phyloP scores from a whole-genome alignment of 2,329 filamentous ascomycete species.

The Phialophora chinensis region DNA sequence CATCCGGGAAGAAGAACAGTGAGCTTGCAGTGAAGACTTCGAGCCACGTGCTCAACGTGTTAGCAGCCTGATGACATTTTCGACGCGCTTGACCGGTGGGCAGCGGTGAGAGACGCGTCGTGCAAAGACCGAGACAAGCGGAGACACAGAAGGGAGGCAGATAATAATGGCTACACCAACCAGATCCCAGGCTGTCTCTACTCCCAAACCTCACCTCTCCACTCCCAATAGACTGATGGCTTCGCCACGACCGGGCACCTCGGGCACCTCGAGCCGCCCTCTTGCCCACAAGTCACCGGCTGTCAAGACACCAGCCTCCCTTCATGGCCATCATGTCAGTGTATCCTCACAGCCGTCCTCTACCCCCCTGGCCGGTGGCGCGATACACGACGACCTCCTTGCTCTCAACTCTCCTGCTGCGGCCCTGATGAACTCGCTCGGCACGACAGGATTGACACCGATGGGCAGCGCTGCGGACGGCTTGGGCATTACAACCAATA shows the following conservation, averaged over 20 bases:
- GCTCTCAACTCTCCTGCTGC: conserved; percentile 54
- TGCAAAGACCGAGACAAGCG: neutral
- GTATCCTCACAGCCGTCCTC: conserved; percentile 51
- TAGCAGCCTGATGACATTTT: conserved; percentile 1
- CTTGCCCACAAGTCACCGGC: conserved; percentile 55
- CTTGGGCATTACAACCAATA: conserved; percentile 50
- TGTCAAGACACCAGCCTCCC: conserved; percentile 51
- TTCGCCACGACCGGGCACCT: conserved; percentile 50
- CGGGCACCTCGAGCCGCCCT: conserved; percentile 46
- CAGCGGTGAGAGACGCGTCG: neutral
- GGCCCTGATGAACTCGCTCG: conserved; percentile 43
- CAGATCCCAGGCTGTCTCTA: conserved; percentile 37
- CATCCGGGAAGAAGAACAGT: neutral
- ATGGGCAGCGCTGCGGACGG: conserved; percentile 34
- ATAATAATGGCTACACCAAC: conserved; percentile 53
- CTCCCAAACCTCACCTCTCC: conserved; percentile 48
- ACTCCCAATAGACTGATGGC: conserved; percentile 53
- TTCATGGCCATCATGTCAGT: conserved; percentile 46
- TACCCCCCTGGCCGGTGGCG: conserved; percentile 49
- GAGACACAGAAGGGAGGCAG: neutral
- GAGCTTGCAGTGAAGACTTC: neutral
- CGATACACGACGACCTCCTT: conserved; percentile 49
- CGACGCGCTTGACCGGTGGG: conserved; percentile 1
- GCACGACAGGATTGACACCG: conserved; percentile 36
- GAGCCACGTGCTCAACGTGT: neutral